phyloP scores from a whole-genome alignment of 2,329 filamentous ascomycete species.

The Bipolaris gigantea region DNA sequence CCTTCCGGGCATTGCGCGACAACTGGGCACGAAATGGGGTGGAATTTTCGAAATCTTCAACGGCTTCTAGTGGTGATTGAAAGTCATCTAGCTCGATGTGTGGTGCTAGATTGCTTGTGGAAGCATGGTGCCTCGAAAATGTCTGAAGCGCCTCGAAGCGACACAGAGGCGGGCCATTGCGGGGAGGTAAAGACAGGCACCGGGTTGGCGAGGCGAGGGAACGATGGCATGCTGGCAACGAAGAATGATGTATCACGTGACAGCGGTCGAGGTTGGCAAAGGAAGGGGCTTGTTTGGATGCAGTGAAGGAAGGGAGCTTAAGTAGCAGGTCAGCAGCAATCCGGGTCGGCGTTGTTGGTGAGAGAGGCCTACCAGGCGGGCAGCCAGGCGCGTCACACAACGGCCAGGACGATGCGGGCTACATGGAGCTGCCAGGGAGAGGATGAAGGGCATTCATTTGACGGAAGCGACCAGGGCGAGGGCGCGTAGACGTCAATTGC shows the following conservation, averaged over 20 bases:
- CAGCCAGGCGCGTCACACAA: conserved; percentile 17
- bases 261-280: neutral
- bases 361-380: conserved; percentile 16
- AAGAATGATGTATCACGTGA: neutral
- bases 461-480: conserved; percentile 14
- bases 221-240: neutral
- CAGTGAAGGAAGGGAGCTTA: neutral
- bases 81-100: neutral
- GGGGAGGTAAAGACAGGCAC: neutral
- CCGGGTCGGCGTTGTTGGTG: neutral
- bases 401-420: conserved; percentile 30
- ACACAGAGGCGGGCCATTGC: neutral
- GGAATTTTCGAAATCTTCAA: neutral
- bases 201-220: neutral
- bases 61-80: neutral
- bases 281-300: neutral
- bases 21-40: conserved; percentile 12
- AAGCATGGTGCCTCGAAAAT: conserved; percentile 1
- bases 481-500: conserved; percentile 21
- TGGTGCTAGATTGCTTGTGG: neutral
- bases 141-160: conserved; percentile 8
- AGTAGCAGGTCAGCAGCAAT: neutral
- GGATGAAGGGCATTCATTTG: conserved; percentile 44
- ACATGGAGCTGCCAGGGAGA: conserved; percentile 38
- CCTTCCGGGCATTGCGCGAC: conserved; percentile 22